Evolutionary conservation across 257 asterid species (phyloP).

Genomic region (Thymus mandschuricus): DNA sequence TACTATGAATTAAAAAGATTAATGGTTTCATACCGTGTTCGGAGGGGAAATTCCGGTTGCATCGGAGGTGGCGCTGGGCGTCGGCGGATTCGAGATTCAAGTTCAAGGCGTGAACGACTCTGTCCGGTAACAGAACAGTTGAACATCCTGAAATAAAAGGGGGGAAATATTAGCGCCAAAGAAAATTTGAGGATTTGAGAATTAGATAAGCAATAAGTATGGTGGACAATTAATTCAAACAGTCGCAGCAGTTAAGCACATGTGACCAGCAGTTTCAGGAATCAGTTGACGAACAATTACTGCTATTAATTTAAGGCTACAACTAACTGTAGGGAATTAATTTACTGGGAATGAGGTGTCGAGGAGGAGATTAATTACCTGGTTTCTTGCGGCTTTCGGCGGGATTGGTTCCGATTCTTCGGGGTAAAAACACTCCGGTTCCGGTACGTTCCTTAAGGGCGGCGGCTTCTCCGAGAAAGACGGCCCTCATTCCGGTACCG

Average conservation of each 20-base stretch:
- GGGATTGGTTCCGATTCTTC: constrained; percentile 43
- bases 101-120: constrained; percentile 70
- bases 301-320: neutral
- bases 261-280: neutral
- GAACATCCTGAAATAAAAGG: constrained; percentile 43
- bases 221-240: neutral
- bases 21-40: constrained; percentile 36
- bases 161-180: constrained; percentile 7
- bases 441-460: constrained; percentile 68
- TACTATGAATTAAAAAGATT: neutral
- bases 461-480: constrained; percentile 60
- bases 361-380: constrained; percentile 38
- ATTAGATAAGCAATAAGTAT: constrained; percentile 12
- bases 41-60: constrained; percentile 23
- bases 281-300: neutral
- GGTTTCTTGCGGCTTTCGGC: constrained; percentile 50
- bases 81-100: constrained; percentile 48
- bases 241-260: neutral
- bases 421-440: constrained; percentile 87
- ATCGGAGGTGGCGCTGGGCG: constrained; percentile 28
- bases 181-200: neutral
- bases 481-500: constrained; percentile 64
- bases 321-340: neutral
- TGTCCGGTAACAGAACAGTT: constrained; percentile 61
- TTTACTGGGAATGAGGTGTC: neutral